Conservation (phyloP, 768 basidiomycete genomes). For the Agrocybe pediades region DNA sequence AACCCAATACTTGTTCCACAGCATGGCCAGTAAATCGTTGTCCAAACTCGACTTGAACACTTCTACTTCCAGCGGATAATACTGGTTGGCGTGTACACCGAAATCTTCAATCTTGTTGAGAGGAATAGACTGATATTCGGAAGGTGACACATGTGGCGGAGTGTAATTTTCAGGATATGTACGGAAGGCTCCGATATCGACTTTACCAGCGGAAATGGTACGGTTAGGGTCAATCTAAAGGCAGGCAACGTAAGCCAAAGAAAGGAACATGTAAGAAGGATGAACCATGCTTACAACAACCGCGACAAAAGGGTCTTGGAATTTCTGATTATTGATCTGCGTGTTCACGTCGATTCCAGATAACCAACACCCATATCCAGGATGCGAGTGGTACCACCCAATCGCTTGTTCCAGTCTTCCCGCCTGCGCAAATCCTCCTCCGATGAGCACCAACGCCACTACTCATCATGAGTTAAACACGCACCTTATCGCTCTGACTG, state of each 20-base stretch:
- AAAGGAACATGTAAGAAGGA: not conserved
- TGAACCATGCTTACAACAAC: conserved; percentile 86
- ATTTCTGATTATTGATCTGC: conserved; percentile 93
- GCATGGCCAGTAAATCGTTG: conserved; percentile 79
- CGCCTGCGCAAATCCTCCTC: conserved; percentile 64
- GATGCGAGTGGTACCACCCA: conserved; percentile 99
- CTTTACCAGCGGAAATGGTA: conserved; percentile 96
- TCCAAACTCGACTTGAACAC: conserved; percentile 94
- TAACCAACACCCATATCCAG: conserved; percentile 98
- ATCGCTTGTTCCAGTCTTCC: conserved; percentile 85
- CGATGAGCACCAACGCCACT: conserved; percentile 1
- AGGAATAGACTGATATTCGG: conserved; percentile 96
- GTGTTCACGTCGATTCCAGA: conserved; percentile 99
- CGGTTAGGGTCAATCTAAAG: conserved; percentile 94
- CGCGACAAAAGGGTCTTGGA: conserved; percentile 95
- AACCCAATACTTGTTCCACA: conserved; percentile 99
- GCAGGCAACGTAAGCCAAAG: not conserved
- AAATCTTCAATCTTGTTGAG: conserved; percentile 98
- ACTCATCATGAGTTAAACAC: conserved; percentile 12
- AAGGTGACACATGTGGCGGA: conserved; percentile 67
- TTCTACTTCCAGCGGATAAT: conserved; percentile 92
- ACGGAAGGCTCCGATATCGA: conserved; percentile 98
- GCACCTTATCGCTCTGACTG: conserved; percentile 76
- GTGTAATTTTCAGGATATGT: conserved; percentile 97
- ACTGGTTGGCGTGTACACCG: conserved; percentile 95